Conservation (phyloP, 305 asterid species). For the Solanum hybrid region DNA sequence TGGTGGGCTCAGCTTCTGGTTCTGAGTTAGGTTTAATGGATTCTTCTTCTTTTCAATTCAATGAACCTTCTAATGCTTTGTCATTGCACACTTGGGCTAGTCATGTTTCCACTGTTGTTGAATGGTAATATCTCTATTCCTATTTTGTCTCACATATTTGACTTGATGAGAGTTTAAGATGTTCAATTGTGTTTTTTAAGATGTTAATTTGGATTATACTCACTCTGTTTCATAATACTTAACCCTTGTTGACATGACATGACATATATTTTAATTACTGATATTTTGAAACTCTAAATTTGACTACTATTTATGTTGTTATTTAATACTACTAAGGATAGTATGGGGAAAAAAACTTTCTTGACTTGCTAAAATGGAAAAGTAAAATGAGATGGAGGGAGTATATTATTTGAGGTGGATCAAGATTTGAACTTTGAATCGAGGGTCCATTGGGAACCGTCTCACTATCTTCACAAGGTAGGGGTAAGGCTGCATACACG, state of each 20-base stretch:
- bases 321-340: background rate
- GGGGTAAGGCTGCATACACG: background rate
- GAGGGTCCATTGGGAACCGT: background rate
- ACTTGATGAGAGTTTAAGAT: background rate
- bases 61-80: conserved; percentile 85
- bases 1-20: conserved; percentile 43
- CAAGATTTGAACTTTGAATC: background rate
- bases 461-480: background rate
- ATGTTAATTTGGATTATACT: too few species aligned
- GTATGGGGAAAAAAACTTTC: background rate
- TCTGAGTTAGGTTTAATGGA: conserved; percentile 31
- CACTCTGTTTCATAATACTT: background rate
- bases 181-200: background rate
- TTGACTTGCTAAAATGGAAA: background rate
- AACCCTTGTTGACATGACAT: background rate
- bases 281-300: background rate
- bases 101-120: conserved; percentile 90
- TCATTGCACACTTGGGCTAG: conserved; percentile 93
- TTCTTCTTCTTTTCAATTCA: conserved; percentile 24
- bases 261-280: background rate
- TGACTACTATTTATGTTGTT: background rate
- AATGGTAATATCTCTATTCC: conserved; percentile 41
- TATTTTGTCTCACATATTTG: background rate
- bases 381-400: background rate
- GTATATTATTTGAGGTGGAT: background rate